phyloP scores from a whole-genome alignment of 225 moss, liverwort and hornwort genomes.

The Sphagnum tenellum region DNA sequence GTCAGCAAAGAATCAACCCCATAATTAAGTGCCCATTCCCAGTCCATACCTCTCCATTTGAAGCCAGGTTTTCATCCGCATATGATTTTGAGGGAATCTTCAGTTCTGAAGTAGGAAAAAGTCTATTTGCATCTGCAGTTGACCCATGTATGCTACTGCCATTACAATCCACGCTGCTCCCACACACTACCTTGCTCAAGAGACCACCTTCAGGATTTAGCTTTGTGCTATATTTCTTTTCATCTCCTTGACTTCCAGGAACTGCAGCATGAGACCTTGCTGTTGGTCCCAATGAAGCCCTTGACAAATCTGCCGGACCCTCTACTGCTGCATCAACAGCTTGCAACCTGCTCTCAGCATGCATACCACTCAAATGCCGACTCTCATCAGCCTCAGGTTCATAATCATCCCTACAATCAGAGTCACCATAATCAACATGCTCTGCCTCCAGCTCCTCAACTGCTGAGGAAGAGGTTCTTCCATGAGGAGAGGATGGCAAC shows the following conservation, averaged over 20 bases:
- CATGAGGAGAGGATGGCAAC: conserved; percentile 17
- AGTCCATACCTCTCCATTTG: conserved; percentile 17
- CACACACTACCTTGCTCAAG: conserved; percentile 19
- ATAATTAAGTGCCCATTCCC: background rate
- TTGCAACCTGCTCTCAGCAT: conserved; percentile 62
- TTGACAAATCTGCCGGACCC: conserved; percentile 8
- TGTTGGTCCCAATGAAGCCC: conserved; percentile 13
- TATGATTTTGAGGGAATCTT: conserved; percentile 12
- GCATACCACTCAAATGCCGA: conserved; percentile 27
- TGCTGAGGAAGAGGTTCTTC: conserved; percentile 13
- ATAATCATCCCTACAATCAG: conserved; percentile 76
- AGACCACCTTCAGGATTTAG: conserved; percentile 8
- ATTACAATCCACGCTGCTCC: too few relatives aligned
- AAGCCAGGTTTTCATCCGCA: conserved; percentile 14
- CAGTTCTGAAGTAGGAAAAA: background rate
- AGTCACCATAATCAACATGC: conserved; percentile 94
- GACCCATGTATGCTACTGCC: too few relatives aligned
- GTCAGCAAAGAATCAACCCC: too few relatives aligned
- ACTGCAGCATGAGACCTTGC: conserved; percentile 8
- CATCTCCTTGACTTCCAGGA: conserved; percentile 19
- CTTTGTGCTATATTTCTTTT: conserved; percentile 18
- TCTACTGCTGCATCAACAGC: conserved; percentile 6
- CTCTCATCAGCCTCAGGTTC: conserved; percentile 59
- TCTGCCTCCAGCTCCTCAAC: conserved; percentile 88
- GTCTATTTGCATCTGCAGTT: too few relatives aligned